Evolutionary conservation across 345 rosid species (phyloP).

Genomic region (Rhodamnia rubescens): DNA sequence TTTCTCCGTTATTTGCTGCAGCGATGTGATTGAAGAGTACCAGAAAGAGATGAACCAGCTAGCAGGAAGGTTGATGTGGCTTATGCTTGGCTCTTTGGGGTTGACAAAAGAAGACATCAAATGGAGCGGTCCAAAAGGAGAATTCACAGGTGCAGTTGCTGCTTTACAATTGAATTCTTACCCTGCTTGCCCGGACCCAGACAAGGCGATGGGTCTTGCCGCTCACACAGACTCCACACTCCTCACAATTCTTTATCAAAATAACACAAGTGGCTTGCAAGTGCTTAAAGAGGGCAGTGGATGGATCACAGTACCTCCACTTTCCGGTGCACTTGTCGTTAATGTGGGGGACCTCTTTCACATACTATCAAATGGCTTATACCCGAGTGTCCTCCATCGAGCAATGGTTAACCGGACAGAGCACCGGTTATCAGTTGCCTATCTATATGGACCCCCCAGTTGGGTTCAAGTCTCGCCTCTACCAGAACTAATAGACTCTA

Average conservation of each 20-base stretch:
- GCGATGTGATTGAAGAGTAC: constrained; percentile 18
- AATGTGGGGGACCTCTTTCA: constrained; percentile 37
- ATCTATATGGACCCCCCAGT: constrained; percentile 30
- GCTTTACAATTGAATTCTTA: constrained; percentile 34
- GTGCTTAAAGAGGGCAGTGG: constrained; percentile 18
- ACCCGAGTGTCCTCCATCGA: constrained; percentile 28
- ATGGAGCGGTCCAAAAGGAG: constrained; percentile 12
- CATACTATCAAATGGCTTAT: constrained; percentile 34
- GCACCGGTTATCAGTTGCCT: constrained; percentile 23
- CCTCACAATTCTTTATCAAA: constrained; percentile 30
- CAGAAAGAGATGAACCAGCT: constrained; percentile 20
- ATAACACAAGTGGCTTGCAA: constrained; percentile 27
- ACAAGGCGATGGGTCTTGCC: constrained; percentile 39
- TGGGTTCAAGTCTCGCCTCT: constrained; percentile 22
- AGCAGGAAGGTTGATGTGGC: constrained; percentile 21
- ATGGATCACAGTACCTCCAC: constrained; percentile 32
- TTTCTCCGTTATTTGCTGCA: not conserved
- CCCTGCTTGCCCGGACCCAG: constrained; percentile 43
- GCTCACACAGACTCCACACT: constrained; percentile 40
- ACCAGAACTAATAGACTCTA: constrained; percentile 13
- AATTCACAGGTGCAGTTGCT: constrained; percentile 1
- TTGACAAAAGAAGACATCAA: constrained; percentile 17
- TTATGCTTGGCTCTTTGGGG: constrained; percentile 28
- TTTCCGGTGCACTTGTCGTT: constrained; percentile 22
- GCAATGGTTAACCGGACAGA: constrained; percentile 25